Base-by-base conservation (phyloP, 2,329 filamentous ascomycete genomes). In the Aspergillus pseudoterreus region DNA sequence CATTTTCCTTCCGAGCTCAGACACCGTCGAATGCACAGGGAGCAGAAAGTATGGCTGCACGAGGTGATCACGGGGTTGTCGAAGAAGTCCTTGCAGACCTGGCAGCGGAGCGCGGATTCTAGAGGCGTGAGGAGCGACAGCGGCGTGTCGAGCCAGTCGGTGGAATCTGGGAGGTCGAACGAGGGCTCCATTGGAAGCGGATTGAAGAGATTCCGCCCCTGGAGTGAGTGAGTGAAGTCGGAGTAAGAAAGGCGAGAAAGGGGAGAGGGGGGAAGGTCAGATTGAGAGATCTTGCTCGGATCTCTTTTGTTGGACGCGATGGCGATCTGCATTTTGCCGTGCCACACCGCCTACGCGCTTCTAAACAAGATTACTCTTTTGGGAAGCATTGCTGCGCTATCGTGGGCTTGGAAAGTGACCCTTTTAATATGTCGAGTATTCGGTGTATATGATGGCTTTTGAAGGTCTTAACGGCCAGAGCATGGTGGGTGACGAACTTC, bases 1-100 rank as follows among this genome's bases (percentile, higher is more conserved):
- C 94, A 99, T 71, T 88, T 91, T 8, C 90, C 88, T 59, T 96
- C 91, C 30, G 82, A 81, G 2, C 86, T 86, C 1, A 99, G 79
- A 54, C 88, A 90, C 56, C 92, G 82, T 27, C 94, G 87, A 68
- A 99, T 97, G 70, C 94, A 99, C 49, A 95, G 76, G 6, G 92
- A 96, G 78, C 94, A 99, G 67, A 99, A 99, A 0, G 94, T 97
- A 69, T 99, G 94, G 49, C 84, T 88, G 74, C 94, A 99, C 1
- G 89, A 88, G 1, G 94, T 99, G 56, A 96, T 86, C 82, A 99
- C 94, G 0, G 94, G 94, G 46, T 91, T 95, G 55, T 84, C 84
- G 75, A 89, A 97, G 73, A 97, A 95, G 71, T 99, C 95, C 69
- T 97, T 97, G 82, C 94, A 99, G 54, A 99, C 88, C 71, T 97